Percentiles rank a stretch among this genome's conserved stretches.
These are phyloP conservation scores for Cercophora samala DNA, from an alignment of 495 filamentous ascomycete genomes.

Conservation along the genomic window DNA sequence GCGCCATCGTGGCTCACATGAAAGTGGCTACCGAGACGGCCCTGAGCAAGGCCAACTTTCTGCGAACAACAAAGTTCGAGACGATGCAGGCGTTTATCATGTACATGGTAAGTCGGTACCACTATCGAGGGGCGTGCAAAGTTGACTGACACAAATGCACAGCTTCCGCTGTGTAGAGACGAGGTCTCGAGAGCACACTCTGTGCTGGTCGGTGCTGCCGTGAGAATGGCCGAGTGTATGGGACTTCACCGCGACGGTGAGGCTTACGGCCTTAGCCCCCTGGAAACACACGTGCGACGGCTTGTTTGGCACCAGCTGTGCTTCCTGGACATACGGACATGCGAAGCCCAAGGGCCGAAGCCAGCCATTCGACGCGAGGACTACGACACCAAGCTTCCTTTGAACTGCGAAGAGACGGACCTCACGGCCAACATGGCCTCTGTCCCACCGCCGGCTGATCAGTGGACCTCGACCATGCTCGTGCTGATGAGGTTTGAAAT, in stretches of 20 bases:
- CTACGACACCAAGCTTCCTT: conserved; percentile 63
- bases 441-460: conserved; percentile 42
- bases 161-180: conserved; percentile 67
- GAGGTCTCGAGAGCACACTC: conserved; percentile 70
- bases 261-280: conserved; percentile 57
- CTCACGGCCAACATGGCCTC: conserved; percentile 39
- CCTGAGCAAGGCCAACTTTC: conserved; percentile 62
- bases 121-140: neutral
- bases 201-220: conserved; percentile 64
- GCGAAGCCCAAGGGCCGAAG: conserved; percentile 70
- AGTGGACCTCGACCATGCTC: conserved; percentile 66
- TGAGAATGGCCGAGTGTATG: conserved; percentile 73
- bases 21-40: conserved; percentile 62
- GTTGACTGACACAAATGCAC: conserved; percentile 17
- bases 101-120: conserved; percentile 56
- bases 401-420: conserved; percentile 64
- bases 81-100: conserved; percentile 72
- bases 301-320: conserved; percentile 73
- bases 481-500: conserved; percentile 65
- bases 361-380: conserved; percentile 66
- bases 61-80: conserved; percentile 66
- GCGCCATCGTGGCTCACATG: conserved; percentile 54
- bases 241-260: conserved; percentile 70
- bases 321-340: conserved; percentile 71
- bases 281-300: conserved; percentile 72